Percentiles rank a stretch among this genome's conserved stretches.
Evolutionary conservation across 495 filamentous ascomycete genomes (phyloP).

Genomic region (Podospora anserina): DNA sequence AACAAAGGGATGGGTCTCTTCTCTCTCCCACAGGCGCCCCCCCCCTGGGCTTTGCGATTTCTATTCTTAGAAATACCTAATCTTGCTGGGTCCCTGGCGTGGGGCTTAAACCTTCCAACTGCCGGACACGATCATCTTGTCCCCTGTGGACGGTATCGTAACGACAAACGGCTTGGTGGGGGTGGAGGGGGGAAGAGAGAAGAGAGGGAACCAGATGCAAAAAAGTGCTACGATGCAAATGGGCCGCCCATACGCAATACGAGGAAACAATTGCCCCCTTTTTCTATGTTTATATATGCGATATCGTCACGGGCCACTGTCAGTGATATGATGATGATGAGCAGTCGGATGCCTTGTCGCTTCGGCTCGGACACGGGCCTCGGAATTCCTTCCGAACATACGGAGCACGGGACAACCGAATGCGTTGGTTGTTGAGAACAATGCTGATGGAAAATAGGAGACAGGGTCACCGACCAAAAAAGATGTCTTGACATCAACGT

Average conservation of each 20-base stretch:
- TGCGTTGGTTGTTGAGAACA: too few species aligned
- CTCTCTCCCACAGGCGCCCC: neutral
- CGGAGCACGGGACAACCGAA: neutral
- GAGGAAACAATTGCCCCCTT: neutral
- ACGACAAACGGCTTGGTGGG: neutral
- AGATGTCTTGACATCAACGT: neutral
- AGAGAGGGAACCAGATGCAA: neutral
- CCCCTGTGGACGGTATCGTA: neutral
- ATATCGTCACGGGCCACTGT: neutral
- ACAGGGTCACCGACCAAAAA: neutral
- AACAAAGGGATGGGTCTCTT: neutral
- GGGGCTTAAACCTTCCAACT: neutral
- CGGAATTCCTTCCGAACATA: neutral
- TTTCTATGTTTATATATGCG: neutral
- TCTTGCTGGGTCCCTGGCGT: neutral
- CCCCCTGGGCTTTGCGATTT: neutral
- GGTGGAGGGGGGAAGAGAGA: neutral
- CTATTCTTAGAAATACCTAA: slow-evolving; percentile 5
- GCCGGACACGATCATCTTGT: slow-evolving; percentile 2
- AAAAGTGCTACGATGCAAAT: neutral
- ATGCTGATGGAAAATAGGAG: too few species aligned
- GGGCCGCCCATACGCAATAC: neutral
- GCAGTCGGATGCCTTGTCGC: neutral
- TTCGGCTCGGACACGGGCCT: neutral
- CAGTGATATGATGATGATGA: neutral